These are phyloP conservation scores for Penicillium verrucosum DNA, from an alignment of 2,329 filamentous ascomycete species.

Conservation along the genomic window DNA sequence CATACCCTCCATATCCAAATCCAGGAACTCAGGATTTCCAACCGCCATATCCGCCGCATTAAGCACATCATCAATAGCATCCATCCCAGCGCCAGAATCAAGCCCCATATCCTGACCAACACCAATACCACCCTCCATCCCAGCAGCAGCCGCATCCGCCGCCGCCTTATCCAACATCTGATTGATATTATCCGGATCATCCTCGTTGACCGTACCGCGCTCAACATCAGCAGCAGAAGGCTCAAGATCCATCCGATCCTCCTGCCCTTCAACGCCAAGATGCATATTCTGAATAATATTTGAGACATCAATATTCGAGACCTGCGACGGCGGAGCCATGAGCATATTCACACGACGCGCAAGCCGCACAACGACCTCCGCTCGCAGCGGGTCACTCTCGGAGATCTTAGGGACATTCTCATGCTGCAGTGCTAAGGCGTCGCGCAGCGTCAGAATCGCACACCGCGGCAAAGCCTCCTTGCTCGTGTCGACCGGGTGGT, in stretches of 20 bases:
- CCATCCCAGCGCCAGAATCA: constrained; percentile 29
- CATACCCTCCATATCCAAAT: constrained; percentile 47
- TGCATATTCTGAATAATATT: constrained; percentile 46
- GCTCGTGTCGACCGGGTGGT: constrained; percentile 33
- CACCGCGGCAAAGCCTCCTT: constrained; percentile 35
- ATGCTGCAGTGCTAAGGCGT: constrained; percentile 39
- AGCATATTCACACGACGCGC: constrained; percentile 45
- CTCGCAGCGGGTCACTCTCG: constrained; percentile 44
- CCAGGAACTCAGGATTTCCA: constrained; percentile 44
- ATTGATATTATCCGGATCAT: constrained; percentile 36
- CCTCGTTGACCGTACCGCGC: constrained; percentile 16
- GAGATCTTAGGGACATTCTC: constrained; percentile 40
- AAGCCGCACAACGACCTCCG: constrained; percentile 46
- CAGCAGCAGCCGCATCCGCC: constrained; percentile 35
- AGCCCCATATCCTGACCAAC: constrained; percentile 28
- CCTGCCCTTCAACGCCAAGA: constrained; percentile 32
- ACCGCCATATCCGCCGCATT: constrained; percentile 44
- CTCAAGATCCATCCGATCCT: constrained; percentile 35
- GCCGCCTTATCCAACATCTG: constrained; percentile 42
- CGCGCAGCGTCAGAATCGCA: constrained; percentile 40
- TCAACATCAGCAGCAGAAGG: constrained; percentile 15
- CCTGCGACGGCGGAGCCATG: constrained; percentile 37
- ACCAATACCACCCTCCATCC: constrained; percentile 25
- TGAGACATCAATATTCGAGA: constrained; percentile 41
- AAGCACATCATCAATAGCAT: constrained; percentile 45